These are phyloP conservation scores for Xylaria curta DNA, from an alignment of 495 filamentous ascomycete species.

Conservation along the genomic window DNA sequence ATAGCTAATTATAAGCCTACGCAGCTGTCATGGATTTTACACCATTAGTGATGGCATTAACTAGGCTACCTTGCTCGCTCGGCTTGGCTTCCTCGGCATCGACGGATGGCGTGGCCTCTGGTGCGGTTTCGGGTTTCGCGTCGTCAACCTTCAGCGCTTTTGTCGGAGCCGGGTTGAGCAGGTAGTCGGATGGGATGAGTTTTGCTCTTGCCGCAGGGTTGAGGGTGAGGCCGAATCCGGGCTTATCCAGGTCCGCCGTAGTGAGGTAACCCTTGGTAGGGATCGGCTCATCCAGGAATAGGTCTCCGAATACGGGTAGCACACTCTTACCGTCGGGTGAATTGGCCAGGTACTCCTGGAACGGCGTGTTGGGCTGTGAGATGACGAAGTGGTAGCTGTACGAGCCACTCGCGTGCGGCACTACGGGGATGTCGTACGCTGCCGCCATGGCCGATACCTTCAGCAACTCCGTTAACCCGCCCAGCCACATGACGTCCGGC, in stretches of 20 bases:
- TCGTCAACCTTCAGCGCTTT: conserved; percentile 51
- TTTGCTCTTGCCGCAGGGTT: conserved; percentile 74
- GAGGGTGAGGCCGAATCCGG: conserved; percentile 86
- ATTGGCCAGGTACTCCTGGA: conserved; percentile 94
- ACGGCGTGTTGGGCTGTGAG: conserved; percentile 87
- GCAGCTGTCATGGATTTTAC: conserved; percentile 33
- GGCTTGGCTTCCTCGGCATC: conserved; percentile 27
- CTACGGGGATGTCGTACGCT: conserved; percentile 91
- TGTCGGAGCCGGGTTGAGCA: conserved; percentile 75
- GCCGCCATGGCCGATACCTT: conserved; percentile 87
- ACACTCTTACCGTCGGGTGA: conserved; percentile 88
- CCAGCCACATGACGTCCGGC: conserved; percentile 96
- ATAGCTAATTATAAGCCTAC: conserved; percentile 6
- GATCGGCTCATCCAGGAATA: conserved; percentile 91
- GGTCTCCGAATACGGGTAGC: conserved; percentile 85
- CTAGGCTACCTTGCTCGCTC: conserved; percentile 33
- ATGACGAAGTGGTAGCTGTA: conserved; percentile 96
- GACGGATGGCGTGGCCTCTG: background rate
- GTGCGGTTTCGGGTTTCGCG: conserved; percentile 19
- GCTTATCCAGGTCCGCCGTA: conserved; percentile 80
- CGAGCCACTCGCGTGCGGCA: conserved; percentile 90
- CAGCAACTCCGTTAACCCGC: conserved; percentile 88
- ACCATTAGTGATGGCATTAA: conserved; percentile 27
- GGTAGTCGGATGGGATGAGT: conserved; percentile 72
- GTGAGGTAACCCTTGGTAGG: conserved; percentile 81